These are phyloP conservation scores for Hygrocybe punicea DNA, from an alignment of 768 basidiomycete genomes.

Conservation along the genomic window DNA sequence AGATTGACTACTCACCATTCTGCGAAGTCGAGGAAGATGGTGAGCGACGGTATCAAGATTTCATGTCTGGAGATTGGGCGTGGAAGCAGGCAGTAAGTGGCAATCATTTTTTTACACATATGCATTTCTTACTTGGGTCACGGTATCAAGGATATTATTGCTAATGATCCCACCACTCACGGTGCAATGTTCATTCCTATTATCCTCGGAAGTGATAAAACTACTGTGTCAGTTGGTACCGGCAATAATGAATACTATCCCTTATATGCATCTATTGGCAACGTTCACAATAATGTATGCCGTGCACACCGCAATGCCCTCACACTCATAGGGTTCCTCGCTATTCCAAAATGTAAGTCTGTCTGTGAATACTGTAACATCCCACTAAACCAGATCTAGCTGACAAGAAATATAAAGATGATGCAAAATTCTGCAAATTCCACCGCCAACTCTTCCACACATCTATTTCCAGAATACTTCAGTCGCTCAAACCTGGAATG, in stretches of 20 bases:
- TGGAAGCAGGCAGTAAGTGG: constrained; percentile 31
- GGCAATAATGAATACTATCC: constrained; percentile 40
- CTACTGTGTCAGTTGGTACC: constrained; percentile 40
- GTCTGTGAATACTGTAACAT: background rate
- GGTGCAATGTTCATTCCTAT: constrained; percentile 33
- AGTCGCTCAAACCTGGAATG: constrained; percentile 25
- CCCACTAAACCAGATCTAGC: background rate
- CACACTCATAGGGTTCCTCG: constrained; percentile 30
- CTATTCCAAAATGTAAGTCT: constrained; percentile 35
- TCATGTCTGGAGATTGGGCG: constrained; percentile 41
- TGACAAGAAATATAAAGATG: constrained; percentile 9
- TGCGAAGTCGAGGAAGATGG: constrained; percentile 16
- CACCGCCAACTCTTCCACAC: constrained; percentile 30
- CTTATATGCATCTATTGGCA: constrained; percentile 31
- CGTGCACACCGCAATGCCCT: constrained; percentile 33
- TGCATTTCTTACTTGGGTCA: background rate
- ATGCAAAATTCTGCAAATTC: constrained; percentile 25
- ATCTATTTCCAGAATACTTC: constrained; percentile 23
- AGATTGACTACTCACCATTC: constrained; percentile 24
- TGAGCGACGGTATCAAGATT: constrained; percentile 25
- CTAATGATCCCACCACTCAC: constrained; percentile 18
- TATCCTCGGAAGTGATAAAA: constrained; percentile 42
- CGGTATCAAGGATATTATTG: constrained; percentile 25
- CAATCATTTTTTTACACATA: background rate
- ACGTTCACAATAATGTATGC: constrained; percentile 26